These are phyloP conservation scores for Ogataea trehaloabstinens DNA, from an alignment of 805 yeast genomes.

Conservation along the genomic window DNA sequence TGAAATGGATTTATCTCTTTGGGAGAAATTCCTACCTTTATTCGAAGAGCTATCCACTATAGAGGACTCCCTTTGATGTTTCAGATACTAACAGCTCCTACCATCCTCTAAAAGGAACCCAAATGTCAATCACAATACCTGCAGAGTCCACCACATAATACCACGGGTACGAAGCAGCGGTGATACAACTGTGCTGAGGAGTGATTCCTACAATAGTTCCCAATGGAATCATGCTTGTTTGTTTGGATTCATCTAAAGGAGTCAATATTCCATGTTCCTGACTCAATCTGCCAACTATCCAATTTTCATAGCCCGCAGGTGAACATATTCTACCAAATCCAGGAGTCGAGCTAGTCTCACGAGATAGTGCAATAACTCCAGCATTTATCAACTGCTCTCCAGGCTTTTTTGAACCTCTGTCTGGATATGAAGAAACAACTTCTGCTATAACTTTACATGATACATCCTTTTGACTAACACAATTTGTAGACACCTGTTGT, in stretches of 20 bases:
- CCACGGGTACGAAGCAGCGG: slow-evolving; percentile 60
- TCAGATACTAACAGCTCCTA: too few relatives aligned
- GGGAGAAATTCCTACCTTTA: slow-evolving; percentile 24
- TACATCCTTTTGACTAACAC: slow-evolving; percentile 44
- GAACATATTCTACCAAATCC: slow-evolving; percentile 51
- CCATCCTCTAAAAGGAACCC: slow-evolving; percentile 63
- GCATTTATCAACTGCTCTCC: slow-evolving; percentile 69
- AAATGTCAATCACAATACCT: slow-evolving; percentile 53
- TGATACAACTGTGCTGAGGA: slow-evolving; percentile 75
- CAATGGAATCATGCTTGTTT: slow-evolving; percentile 41
- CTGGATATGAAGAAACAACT: slow-evolving; percentile 57
- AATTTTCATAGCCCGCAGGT: slow-evolving; percentile 45
- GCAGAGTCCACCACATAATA: slow-evolving; percentile 52
- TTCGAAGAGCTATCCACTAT: slow-evolving; percentile 11
- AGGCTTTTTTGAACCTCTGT: slow-evolving; percentile 46
- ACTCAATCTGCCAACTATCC: slow-evolving; percentile 67
- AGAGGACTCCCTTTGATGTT: too few relatives aligned
- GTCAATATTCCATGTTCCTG: slow-evolving; percentile 78
- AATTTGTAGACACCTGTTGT: slow-evolving; percentile 73
- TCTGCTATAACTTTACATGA: slow-evolving; percentile 57
- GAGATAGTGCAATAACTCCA: slow-evolving; percentile 67
- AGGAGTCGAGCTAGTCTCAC: slow-evolving; percentile 60
- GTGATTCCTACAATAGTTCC: slow-evolving; percentile 55
- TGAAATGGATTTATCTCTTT: slow-evolving; percentile 31
- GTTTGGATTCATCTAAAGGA: slow-evolving; percentile 35